phyloP scores from a whole-genome alignment of 345 rosid genomes.

The Nephelium lappaceum region DNA sequence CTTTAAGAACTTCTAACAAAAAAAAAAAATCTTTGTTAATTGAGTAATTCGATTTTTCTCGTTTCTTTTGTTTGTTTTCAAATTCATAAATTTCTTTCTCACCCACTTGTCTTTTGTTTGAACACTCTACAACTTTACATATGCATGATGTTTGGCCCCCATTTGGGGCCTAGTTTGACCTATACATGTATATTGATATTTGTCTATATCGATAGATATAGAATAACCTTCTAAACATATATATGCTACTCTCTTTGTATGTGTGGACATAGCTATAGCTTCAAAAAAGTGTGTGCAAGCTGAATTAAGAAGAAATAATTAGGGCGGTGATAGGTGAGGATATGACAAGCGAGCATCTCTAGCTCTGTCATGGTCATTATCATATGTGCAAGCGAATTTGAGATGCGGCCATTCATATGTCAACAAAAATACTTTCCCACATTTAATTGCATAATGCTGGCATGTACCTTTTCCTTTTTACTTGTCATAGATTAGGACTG shows the following conservation, averaged over 20 bases:
- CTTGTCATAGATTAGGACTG: not conserved
- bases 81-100: not conserved
- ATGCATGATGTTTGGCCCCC: not conserved
- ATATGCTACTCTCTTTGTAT: not conserved
- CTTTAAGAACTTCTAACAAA: not conserved
- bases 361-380: conserved; percentile 12
- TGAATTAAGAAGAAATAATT: not conserved
- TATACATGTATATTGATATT: not conserved
- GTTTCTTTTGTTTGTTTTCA: not conserved
- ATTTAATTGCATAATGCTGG: not conserved
- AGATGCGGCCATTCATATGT: no score
- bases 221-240: not conserved
- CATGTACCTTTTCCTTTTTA: not conserved
- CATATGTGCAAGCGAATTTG: not conserved
- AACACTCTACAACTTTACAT: conserved; percentile 12
- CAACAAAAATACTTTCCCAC: not conserved
- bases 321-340: conserved; percentile 26
- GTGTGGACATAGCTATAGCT: not conserved
- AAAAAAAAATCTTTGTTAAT: not conserved
- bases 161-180: conserved; percentile 20
- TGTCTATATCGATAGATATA: not conserved
- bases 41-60: not conserved
- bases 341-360: conserved; percentile 33
- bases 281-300: conserved; percentile 5
- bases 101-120: conserved; percentile 4